Percentiles rank a stretch among this genome's conserved stretches.
phyloP scores from a whole-genome alignment of 208 protist species.

The Strigomonas culicis region DNA sequence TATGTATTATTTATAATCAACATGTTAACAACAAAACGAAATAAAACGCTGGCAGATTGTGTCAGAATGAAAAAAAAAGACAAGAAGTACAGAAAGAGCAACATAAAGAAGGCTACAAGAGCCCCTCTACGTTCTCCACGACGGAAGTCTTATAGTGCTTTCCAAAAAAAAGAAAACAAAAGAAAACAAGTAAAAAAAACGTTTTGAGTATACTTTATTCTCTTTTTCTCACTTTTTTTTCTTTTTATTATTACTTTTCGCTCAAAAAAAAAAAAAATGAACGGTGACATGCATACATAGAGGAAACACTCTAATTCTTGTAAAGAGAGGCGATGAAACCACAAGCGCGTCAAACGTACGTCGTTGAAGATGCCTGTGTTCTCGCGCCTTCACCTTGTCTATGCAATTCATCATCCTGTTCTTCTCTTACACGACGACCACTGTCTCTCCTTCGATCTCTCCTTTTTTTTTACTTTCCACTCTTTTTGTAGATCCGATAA shows the following conservation, averaged over 20 bases:
- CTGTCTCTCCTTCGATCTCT: not conserved
- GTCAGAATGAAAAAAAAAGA: slow-evolving; percentile 8
- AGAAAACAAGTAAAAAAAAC: slow-evolving; percentile 9
- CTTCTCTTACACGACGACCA: no score
- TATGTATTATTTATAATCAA: slow-evolving; percentile 7
- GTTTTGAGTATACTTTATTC: not conserved
- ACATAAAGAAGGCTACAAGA: slow-evolving; percentile 2
- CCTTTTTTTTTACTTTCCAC: not conserved
- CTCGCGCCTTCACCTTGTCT: no score
- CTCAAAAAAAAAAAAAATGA: no score
- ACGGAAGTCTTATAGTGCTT: not conserved
- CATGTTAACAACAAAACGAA: slow-evolving; percentile 1
- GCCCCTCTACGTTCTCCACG: not conserved
- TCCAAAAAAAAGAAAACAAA: slow-evolving; percentile 9
- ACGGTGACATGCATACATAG: no score
- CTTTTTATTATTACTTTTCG: no score
- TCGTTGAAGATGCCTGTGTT: no score
- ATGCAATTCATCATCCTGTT: no score
- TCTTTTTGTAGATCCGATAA: not conserved
- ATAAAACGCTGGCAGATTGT: slow-evolving; percentile 7
- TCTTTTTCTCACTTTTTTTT: not conserved
- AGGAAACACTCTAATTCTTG: no score
- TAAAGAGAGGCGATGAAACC: no score
- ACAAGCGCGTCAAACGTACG: no score
- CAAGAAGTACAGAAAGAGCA: not conserved